Base-by-base conservation (phyloP, 2,329 filamentous ascomycete species). In the Metarhizium rileyi region DNA sequence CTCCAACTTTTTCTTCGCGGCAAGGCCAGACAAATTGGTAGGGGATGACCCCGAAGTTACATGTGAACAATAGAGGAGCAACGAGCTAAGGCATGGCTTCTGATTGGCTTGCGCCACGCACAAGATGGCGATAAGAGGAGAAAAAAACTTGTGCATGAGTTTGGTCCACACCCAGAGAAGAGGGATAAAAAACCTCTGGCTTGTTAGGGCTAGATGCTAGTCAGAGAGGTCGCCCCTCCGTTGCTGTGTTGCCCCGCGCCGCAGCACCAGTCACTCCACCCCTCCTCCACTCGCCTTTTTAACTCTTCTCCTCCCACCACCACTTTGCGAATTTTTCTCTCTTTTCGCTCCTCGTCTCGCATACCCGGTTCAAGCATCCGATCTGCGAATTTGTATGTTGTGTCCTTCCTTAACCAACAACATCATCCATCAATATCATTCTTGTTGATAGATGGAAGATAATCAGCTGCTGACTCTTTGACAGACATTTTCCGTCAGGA, bases 301-400 rank as follows among this genome's bases (percentile, higher is more conserved):
- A 67, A 68, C 65, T 62, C 63, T 61, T 61, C 57, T 63, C 60
- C 63, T 63, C 65, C 65, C 66, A 61, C 67, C 63, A 53, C 58
- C 60, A 53, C 53, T 57, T 62, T 66, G 61, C 44, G 56, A 56
- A 59, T 56, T 62, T 65, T 67, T 65, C 55, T 63, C 60, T 57
- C 56, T 61, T 65, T 66, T 59, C 61, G 63, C 63, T 68, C 66
- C 59, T 69, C 62, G 66, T 69, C 66, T 66, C 65, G 66, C 66
- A 69, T 68, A 69, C 66, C 66, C 64, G 66, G 66, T 69, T 68
- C 66, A 68, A 68, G 66, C 66, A 67, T 67, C 66, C 66, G 64
- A 66, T 61, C 66, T 69, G 66, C 66, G 66, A 67, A 59, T 67
- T 63, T 64, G 65, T 66, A 64, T 50, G 64, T 63, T 46, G 35